These are phyloP conservation scores for Phytophthora palmivora DNA, from an alignment of 352 stramenopile species.

Conservation along the genomic window DNA sequence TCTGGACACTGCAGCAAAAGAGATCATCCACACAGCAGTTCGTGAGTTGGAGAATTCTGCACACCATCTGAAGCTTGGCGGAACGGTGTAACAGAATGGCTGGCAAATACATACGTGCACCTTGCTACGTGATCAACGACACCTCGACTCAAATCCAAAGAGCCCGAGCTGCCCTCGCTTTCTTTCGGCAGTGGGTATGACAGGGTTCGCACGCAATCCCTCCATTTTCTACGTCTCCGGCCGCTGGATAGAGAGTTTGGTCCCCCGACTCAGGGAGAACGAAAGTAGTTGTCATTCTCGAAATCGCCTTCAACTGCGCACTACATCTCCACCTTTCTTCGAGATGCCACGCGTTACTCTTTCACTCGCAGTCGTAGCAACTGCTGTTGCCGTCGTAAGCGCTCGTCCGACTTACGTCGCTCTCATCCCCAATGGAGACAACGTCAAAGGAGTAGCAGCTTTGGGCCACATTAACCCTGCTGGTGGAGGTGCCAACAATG, in stretches of 20 bases:
- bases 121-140: conserved; percentile 18
- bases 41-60: conserved; percentile 15
- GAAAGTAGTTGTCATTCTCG: conserved; percentile 10
- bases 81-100: neutral
- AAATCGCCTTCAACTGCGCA: conserved; percentile 17
- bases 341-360: conserved; percentile 23
- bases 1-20: no score
- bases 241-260: neutral
- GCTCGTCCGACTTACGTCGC: conserved; percentile 35
- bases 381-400: conserved; percentile 20
- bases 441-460: conserved; percentile 38
- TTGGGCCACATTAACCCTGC: conserved; percentile 41
- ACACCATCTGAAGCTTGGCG: conserved; percentile 22
- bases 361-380: conserved; percentile 27
- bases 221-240: no score
- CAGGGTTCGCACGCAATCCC: neutral
- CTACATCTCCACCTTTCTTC: neutral
- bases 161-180: neutral
- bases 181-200: conserved; percentile 2
- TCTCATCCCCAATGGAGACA: conserved; percentile 41
- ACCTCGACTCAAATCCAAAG: conserved; percentile 23
- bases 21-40: no score
- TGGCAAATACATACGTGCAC: no score
- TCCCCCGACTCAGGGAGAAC: conserved; percentile 22
- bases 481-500: conserved; percentile 43